Conservation (phyloP, 306 rosid genomes). For the Medicago truncatula region MtrunA17r5.0-ANR NC_053044.1:36887001-36887500, state of each 20-base stretch:
- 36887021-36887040: not conserved
- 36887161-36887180: not conserved
- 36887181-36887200: not conserved
- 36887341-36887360: not conserved
- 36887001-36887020: not conserved
- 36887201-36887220: not conserved
- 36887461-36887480: constrained; percentile 65
- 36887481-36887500: constrained; percentile 89
- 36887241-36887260: not conserved
- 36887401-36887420: constrained; percentile 63
- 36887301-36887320: not conserved
- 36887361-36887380: constrained; percentile 37
- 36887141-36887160: not conserved
- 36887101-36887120: too few species aligned
- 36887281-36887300: constrained; percentile 24
- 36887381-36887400: constrained; percentile 51
- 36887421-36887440: constrained; percentile 72
- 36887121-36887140: too few species aligned
- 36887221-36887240: constrained; percentile 40
- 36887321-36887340: not conserved
- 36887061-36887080: too few species aligned
- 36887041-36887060: not conserved
- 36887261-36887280: not conserved
- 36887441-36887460: constrained; percentile 62
- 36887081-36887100: too few species aligned